Evolutionary conservation across 495 filamentous ascomycete species (phyloP), one percentile per base, ranked within the genome.

Genomic region (Evansstolkia leycettana): DNA sequence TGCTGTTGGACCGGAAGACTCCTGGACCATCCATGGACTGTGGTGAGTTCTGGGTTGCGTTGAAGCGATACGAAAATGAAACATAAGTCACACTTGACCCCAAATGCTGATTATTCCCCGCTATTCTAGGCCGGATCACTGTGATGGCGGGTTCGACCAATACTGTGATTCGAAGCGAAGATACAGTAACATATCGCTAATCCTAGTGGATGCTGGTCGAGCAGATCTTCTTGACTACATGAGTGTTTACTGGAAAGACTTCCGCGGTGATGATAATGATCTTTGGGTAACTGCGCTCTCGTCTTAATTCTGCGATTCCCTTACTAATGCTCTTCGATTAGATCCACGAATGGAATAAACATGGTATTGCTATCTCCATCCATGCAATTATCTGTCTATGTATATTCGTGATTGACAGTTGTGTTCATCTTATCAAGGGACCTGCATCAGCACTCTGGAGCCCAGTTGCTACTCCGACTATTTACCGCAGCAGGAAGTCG

Each of bases 281-380:
- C 67, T 93, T 34, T n/a, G n/a, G n/a, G n/a, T n/a, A n/a, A n/a
- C n/a, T n/a, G n/a, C n/a, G n/a, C n/a, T n/a, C n/a, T n/a, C n/a
- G n/a, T n/a, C n/a, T n/a, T n/a, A n/a, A n/a, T n/a, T n/a, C n/a
- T n/a, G n/a, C n/a, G n/a, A n/a, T n/a, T n/a, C n/a, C n/a, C n/a
- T n/a, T n/a, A n/a, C n/a, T n/a, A n/a, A n/a, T n/a, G n/a, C n/a
- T n/a, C n/a, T n/a, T n/a, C n/a, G n/a, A n/a, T n/a, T 93, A 84
- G 85, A 59, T 81, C 46, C 84, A 92, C 45, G 85, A 93, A 50
- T 94, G 80, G 81, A 75, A 72, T 47, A 93, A 90, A 48, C 87
- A 94, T 47, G 86, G 25, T 24, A 29, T 29, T 29, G 5, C 27
- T 29, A 4, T 15, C 27, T 5, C 5, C 6, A 30, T n/a, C n/a